phyloP scores from a whole-genome alignment of 176 grass and related monocot genomes.

The Lolium rigidum region DNA sequence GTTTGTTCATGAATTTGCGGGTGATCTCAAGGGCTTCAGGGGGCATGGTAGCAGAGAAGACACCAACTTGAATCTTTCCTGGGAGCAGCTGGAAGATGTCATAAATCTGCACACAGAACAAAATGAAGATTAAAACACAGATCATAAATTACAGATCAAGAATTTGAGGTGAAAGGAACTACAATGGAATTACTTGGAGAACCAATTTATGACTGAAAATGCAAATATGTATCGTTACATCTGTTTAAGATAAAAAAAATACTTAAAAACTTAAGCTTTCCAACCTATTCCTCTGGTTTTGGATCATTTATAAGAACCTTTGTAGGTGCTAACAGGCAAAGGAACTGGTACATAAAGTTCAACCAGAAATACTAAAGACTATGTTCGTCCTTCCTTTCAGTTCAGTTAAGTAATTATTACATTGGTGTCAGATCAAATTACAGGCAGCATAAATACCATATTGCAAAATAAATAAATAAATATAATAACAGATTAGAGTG shows the following conservation, averaged over 20 bases:
- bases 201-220: not conserved
- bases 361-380: not conserved
- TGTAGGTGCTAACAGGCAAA: not conserved
- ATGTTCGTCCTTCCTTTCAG: not conserved
- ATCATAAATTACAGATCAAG: not conserved
- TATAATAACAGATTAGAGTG: not conserved
- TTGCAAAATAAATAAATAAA: not conserved
- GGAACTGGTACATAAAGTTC: not conserved
- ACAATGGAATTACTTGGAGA: not conserved
- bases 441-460: not conserved
- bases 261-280: not conserved
- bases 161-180: not conserved
- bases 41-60: conserved; percentile 94
- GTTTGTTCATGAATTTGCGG: conserved; percentile 95
- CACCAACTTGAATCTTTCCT: conserved; percentile 82
- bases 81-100: conserved; percentile 95
- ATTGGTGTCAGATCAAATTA: not conserved
- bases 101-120: conserved; percentile 66
- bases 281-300: not conserved
- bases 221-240: too few species aligned
- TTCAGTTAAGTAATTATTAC: not conserved
- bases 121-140: not conserved
- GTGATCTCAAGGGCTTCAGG: conserved; percentile 92
- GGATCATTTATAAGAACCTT: not conserved
- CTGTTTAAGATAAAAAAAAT: too few species aligned